A percentile compares a stretch with the other conserved stretches of the same genome.
These are phyloP conservation scores for Monosporascus sp. DNA, from an alignment of 2,329 filamentous ascomycete species.

Conservation along the genomic window DNA sequence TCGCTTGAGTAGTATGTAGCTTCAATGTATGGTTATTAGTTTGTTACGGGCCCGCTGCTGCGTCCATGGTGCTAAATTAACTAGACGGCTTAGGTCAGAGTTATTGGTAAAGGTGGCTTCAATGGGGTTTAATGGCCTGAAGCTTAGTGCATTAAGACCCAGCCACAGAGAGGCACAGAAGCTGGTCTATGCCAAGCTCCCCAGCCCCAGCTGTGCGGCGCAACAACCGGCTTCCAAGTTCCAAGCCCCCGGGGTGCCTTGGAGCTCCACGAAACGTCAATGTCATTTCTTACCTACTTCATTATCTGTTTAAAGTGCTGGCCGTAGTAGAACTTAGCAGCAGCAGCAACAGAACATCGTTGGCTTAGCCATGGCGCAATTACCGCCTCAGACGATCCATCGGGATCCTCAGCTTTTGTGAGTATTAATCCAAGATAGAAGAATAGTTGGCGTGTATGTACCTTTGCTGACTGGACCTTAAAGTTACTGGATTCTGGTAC, in stretches of 20 bases:
- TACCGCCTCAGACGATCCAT: conserved; percentile 90
- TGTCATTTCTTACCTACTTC: not conserved
- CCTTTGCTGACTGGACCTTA: conserved; percentile 12
- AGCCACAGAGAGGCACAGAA: not conserved
- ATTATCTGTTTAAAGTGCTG: not conserved
- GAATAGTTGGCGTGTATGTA: not conserved
- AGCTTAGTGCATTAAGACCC: no score
- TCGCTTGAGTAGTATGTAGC: no score
- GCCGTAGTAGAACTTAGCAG: conserved; percentile 1
- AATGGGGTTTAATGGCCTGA: not conserved
- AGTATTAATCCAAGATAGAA: conserved; percentile 29
- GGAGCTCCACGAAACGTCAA: not conserved
- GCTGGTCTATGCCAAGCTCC: not conserved
- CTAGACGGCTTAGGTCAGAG: no score
- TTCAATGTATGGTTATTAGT: no score
- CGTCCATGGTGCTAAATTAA: no score
- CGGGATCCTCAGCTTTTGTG: conserved; percentile 98
- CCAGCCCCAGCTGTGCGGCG: not conserved
- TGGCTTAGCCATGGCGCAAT: conserved; percentile 66
- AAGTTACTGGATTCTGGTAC: conserved; percentile 98
- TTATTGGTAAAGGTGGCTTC: not conserved
- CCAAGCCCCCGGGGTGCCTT: not conserved
- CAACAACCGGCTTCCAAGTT: not conserved
- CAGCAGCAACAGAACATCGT: not conserved
- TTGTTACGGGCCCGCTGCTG: no score